A percentile compares a stretch with the other conserved stretches of the same genome.
Conservation (phyloP, 2,329 filamentous ascomycete species). For the Ophiocordyceps unilateralis region DNA sequence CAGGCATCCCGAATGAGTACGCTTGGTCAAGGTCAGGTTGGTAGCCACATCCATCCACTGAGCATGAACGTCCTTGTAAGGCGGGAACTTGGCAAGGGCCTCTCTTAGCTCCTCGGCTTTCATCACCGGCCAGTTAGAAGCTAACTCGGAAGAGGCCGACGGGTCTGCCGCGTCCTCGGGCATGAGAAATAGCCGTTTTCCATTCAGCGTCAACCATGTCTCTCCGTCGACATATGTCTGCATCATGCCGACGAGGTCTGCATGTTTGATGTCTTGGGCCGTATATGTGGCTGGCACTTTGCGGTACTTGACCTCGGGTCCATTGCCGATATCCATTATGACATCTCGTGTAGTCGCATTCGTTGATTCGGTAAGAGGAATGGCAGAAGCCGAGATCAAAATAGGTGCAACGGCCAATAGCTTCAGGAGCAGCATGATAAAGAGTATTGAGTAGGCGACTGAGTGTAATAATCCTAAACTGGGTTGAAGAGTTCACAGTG, state of each 20-base stretch:
- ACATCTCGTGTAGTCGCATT: too few species aligned
- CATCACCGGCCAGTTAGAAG: background rate
- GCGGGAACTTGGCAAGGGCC: background rate
- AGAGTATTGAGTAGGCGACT: too few species aligned
- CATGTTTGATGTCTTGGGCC: background rate
- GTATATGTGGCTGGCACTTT: background rate
- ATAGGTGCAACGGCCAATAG: too few species aligned
- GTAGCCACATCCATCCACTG: background rate
- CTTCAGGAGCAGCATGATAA: too few species aligned
- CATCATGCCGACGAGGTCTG: background rate
- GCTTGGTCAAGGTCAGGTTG: background rate
- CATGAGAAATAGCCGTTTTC: background rate
- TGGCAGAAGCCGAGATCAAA: too few species aligned
- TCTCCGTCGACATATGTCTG: background rate
- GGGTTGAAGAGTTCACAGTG: too few species aligned
- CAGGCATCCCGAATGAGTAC: background rate
- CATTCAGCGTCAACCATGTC: background rate
- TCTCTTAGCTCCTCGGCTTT: background rate
- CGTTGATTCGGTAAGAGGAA: too few species aligned
- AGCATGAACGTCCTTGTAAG: background rate
- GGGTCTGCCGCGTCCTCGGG: background rate
- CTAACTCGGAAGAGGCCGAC: background rate
- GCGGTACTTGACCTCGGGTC: background rate
- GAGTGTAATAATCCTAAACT: too few species aligned
- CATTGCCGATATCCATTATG: too few species aligned